A percentile compares a stretch with the other conserved stretches of the same genome.
Evolutionary conservation across 495 filamentous ascomycete species (phyloP).

Genomic region (Talaromyces wortmannii): DNA sequence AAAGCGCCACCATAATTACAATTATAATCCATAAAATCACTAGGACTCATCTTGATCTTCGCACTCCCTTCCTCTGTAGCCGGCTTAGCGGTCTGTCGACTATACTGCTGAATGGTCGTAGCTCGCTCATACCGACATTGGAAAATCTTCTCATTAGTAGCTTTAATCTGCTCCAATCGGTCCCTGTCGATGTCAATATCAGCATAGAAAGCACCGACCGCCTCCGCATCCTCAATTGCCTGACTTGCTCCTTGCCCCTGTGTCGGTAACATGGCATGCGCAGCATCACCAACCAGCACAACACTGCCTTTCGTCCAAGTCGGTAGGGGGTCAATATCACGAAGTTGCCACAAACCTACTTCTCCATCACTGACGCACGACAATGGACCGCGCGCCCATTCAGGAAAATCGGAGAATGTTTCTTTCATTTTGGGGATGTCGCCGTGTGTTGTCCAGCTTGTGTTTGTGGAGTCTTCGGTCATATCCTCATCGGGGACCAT

Average conservation of each 20-base stretch:
- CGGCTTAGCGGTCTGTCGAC: constrained; percentile 28
- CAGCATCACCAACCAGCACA: constrained; percentile 36
- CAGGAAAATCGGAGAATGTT: constrained; percentile 28
- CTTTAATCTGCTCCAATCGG: neutral
- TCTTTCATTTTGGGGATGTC: constrained; percentile 24
- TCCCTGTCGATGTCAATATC: no score
- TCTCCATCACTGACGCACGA: neutral
- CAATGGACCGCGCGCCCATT: constrained; percentile 17
- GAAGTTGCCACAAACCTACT: constrained; percentile 9
- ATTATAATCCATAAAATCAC: constrained; percentile 38
- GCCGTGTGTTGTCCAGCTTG: constrained; percentile 21
- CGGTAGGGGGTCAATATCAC: constrained; percentile 10
- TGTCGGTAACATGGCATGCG: constrained; percentile 32
- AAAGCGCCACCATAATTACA: constrained; percentile 28
- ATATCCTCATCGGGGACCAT: constrained; percentile 13
- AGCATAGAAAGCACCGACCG: constrained; percentile 9
- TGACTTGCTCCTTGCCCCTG: constrained; percentile 29
- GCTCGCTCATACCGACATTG: constrained; percentile 12
- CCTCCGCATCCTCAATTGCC: constrained; percentile 30
- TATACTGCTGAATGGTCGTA: constrained; percentile 19
- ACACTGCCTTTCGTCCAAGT: constrained; percentile 19
- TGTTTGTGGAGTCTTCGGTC: no score
- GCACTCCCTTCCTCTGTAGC: constrained; percentile 17
- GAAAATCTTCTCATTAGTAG: constrained; percentile 4
- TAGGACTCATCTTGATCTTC: constrained; percentile 27